Conservation (phyloP, 2,329 filamentous ascomycete species). For the Aspergillus hiratsukae region DNA sequence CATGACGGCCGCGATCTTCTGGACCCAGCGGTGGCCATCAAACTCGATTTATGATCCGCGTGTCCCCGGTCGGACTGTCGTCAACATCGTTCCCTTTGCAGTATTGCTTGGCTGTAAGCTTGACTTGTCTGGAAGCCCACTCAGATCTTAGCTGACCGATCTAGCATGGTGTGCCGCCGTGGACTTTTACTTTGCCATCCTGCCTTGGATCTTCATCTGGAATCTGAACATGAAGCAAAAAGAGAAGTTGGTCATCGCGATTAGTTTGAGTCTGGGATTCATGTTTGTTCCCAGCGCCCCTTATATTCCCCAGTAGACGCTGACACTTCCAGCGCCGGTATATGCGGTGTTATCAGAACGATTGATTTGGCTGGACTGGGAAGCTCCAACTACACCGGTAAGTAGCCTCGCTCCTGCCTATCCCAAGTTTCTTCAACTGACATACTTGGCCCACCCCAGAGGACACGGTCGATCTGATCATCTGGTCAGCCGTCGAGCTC, state of each 20-base stretch:
- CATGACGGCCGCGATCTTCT: conserved; percentile 13
- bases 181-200: conserved; percentile 35
- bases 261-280: conserved; percentile 36
- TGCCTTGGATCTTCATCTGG: conserved; percentile 38
- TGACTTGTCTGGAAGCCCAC: too few species aligned
- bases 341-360: conserved; percentile 14
- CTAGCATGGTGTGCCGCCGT: conserved; percentile 18
- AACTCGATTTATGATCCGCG: conserved; percentile 15
- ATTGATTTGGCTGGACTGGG: conserved; percentile 12
- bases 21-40: conserved; percentile 11
- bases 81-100: conserved; percentile 9
- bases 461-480: conserved; percentile 20
- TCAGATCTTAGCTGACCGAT: not conserved
- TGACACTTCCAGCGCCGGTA: conserved; percentile 8
- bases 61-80: conserved; percentile 10
- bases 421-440: not conserved
- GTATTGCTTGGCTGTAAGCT: conserved; percentile 15
- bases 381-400: conserved; percentile 17
- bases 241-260: conserved; percentile 35
- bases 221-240: conserved; percentile 34
- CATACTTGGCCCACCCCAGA: conserved; percentile 3
- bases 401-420: not conserved
- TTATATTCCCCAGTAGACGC: not conserved
- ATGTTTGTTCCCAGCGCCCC: conserved; percentile 20
- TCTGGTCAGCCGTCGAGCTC: conserved; percentile 22